Base-by-base conservation (phyloP, 768 basidiomycete species). In the Peribolospora kevripleyi region DNA sequence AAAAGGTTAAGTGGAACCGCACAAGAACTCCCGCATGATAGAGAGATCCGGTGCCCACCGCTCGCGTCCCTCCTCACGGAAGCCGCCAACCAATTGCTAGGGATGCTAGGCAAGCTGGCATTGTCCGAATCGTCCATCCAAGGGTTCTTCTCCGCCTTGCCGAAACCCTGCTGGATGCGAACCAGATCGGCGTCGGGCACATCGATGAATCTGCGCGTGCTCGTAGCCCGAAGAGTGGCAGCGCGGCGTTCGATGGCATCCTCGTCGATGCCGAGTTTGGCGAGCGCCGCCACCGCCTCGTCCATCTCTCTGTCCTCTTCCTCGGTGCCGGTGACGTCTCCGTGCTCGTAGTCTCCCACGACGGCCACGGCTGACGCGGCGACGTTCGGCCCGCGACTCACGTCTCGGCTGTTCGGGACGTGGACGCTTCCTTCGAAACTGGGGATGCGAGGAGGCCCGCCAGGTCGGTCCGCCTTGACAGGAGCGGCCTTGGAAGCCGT, bases 251-350 rank as follows among this genome's bases (percentile, higher is more conserved):
- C 6, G 48, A 13, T 39, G 3, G 14, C 51, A 38, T 14, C 54
- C 14, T 50, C 46, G n/a, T 57, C 39, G 4, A n/a, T 53, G 38
- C 58, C 48, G 51, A 14, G 38, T 5, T 74, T 72, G 14, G 80
- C 69, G 3, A 70, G 71, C 59, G 70, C 53, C 46, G 38, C 37
- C n/a, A 14, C 45, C 14, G 37, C 0, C 3, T 42, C 25, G 49
- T 54, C 52, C 42, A 45, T 56, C 50, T 25, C 39, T 36, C 48
- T 77, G 75, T 46, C 78, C 76, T 46, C 69, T 68, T 49, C 70
- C 69, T n/a, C 67, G 64, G 40, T 66, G 64, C 50, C 86, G 6
- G 87, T 86, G 42, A 90, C 74, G 67, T 88, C 82, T 48, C 77
- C 71, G 58, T 82, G 79, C 41, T 78, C 77, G 6, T 71, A 72